Evolutionary conservation across 352 stramenopile genomes (phyloP).

Genomic region (Pythium chondricola): DNA sequence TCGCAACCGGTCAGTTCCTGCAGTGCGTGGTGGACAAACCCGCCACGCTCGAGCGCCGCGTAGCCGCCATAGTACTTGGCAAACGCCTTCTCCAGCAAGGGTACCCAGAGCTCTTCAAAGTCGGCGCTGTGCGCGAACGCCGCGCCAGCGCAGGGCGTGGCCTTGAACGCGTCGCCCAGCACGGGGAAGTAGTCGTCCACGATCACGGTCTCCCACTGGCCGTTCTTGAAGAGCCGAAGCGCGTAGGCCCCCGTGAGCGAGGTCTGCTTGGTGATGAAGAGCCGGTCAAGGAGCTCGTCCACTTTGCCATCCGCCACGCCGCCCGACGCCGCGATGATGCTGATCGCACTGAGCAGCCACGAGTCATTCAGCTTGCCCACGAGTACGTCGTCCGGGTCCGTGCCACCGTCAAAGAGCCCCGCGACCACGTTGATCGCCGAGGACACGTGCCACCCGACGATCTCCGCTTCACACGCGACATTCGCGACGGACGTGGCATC

Average conservation of each 20-base stretch:
- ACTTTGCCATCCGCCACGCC: slow-evolving; percentile 86
- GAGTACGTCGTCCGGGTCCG: slow-evolving; percentile 87
- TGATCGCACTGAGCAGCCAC: slow-evolving; percentile 89
- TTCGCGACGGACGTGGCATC: slow-evolving; percentile 63
- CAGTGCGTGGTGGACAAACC: slow-evolving; percentile 90
- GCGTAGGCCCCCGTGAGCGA: slow-evolving; percentile 90
- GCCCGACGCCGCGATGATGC: slow-evolving; percentile 87
- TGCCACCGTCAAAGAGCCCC: slow-evolving; percentile 88
- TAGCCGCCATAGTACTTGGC: slow-evolving; percentile 91
- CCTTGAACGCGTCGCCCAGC: slow-evolving; percentile 39
- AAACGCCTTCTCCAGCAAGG: slow-evolving; percentile 90
- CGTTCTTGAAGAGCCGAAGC: slow-evolving; percentile 89
- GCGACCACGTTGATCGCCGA: slow-evolving; percentile 85
- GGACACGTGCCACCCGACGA: slow-evolving; percentile 77
- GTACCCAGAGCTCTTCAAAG: slow-evolving; percentile 91
- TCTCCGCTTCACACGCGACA: slow-evolving; percentile 40
- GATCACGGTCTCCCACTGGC: slow-evolving; percentile 90
- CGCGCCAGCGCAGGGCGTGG: slow-evolving; percentile 57
- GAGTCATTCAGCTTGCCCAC: slow-evolving; percentile 79
- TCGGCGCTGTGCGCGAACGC: slow-evolving; percentile 84
- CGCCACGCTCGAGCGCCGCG: slow-evolving; percentile 70
- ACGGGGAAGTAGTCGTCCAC: slow-evolving; percentile 91
- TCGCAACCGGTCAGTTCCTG: slow-evolving; percentile 82
- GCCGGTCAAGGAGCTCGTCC: slow-evolving; percentile 79
- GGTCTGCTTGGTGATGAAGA: slow-evolving; percentile 89